phyloP scores from a whole-genome alignment of 345 rosid species.

The Tarenaya hassleriana region DNA sequence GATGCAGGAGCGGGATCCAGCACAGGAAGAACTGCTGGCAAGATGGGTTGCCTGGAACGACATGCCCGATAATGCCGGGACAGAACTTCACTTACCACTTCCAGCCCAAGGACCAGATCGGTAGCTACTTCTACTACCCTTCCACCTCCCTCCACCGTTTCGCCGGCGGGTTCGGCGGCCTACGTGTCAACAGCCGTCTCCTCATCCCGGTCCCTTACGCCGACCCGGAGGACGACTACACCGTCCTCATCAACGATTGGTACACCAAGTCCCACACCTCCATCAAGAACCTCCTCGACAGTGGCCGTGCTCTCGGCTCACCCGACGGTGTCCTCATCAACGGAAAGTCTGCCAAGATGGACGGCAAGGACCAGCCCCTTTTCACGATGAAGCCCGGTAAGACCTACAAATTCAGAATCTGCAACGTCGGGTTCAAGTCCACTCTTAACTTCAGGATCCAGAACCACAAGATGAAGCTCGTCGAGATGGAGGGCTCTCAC shows the following conservation, averaged over 20 bases:
- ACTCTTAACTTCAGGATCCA: constrained; percentile 64
- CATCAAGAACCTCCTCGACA: constrained; percentile 41
- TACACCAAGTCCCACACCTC: constrained; percentile 46
- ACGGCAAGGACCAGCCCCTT: constrained; percentile 31
- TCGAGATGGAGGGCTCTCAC: constrained; percentile 76
- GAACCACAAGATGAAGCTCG: constrained; percentile 62
- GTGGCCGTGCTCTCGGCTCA: constrained; percentile 45
- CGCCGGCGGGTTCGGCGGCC: constrained; percentile 67
- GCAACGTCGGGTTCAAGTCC: constrained; percentile 53
- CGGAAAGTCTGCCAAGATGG: constrained; percentile 40
- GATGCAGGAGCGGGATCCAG: constrained; percentile 67
- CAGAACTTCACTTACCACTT: constrained; percentile 66
- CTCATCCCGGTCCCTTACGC: constrained; percentile 70
- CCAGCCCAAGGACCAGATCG: constrained; percentile 91
- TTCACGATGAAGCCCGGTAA: constrained; percentile 62
- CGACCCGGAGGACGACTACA: constrained; percentile 54
- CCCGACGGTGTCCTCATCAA: constrained; percentile 60
- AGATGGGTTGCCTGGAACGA: constrained; percentile 63
- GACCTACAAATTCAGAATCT: constrained; percentile 60
- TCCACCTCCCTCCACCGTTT: constrained; percentile 45
- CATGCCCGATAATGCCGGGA: constrained; percentile 67
- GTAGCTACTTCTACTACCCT: constrained; percentile 68
- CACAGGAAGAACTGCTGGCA: constrained; percentile 86
- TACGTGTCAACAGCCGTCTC: constrained; percentile 58
- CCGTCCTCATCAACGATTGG: constrained; percentile 57